phyloP scores from a whole-genome alignment of 2,329 filamentous ascomycete species.

The Trichoderma sp. region DNA sequence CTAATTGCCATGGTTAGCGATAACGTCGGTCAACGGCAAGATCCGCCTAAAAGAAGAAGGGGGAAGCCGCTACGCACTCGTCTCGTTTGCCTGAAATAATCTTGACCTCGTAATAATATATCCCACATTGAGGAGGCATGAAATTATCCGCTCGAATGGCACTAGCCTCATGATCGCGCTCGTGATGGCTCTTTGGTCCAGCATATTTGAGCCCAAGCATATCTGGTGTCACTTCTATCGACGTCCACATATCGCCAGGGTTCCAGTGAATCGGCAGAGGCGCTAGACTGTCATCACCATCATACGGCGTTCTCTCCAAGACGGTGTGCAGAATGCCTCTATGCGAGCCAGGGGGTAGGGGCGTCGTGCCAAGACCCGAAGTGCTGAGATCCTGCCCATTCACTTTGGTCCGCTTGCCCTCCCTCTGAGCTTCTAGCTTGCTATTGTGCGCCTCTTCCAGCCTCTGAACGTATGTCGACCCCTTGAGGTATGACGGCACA shows the following conservation, averaged over 20 bases:
- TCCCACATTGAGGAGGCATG: conserved; percentile 85
- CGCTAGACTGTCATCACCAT: conserved; percentile 57
- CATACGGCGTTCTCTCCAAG: conserved; percentile 68
- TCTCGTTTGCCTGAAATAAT: conserved; percentile 51
- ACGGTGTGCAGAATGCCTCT: conserved; percentile 80
- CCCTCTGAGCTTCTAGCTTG: conserved; percentile 51
- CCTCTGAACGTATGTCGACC: conserved; percentile 73
- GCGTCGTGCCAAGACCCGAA: conserved; percentile 44
- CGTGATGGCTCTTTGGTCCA: conserved; percentile 44
- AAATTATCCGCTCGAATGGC: conserved; percentile 78
- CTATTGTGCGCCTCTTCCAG: conserved; percentile 68
- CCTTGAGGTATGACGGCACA: conserved; percentile 76
- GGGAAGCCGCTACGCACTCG: conserved; percentile 42
- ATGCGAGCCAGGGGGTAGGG: conserved; percentile 51
- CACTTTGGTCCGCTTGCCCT: conserved; percentile 33
- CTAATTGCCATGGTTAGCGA: conserved; percentile 33
- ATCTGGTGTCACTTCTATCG: conserved; percentile 70
- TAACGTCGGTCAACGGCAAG: neutral
- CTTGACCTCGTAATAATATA: conserved; percentile 86
- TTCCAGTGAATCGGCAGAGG: conserved; percentile 83
- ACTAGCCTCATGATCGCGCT: conserved; percentile 70
- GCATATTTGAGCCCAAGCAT: conserved; percentile 68
- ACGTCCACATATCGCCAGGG: conserved; percentile 67
- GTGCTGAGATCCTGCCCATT: conserved; percentile 51
- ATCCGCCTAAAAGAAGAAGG: no score